Evolutionary conservation across 2,329 filamentous ascomycete species (phyloP), one percentile per base, ranked within the genome.

Genomic region (Pseudovirgaria hyperparasitica): DNA sequence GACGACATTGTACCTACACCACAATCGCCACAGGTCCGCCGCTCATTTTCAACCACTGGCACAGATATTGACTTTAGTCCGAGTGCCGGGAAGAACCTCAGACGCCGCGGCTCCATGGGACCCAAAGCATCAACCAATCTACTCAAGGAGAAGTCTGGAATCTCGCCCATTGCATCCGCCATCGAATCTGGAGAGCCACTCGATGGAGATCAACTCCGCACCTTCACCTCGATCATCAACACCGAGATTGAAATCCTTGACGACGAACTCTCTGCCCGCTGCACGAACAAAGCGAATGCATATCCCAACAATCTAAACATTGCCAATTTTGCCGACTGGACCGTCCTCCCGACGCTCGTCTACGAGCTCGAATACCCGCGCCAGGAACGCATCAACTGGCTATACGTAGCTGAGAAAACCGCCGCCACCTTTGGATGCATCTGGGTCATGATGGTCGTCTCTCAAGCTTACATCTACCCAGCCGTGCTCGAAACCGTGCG

Each of bases 301-400:
- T 86, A 86, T 42, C 80, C 80, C 0, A 59, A 67, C 25, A 86
- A 85, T 42, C 58, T 86, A 19, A 80, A 69, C 0, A 39, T 73
- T 8, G 33, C 43, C 25, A 75, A 80, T 43, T 74, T 79, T 38
- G 70, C 72, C 43, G 76, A 82, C 45, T 87, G 77, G 62, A 74
- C 80, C 26, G 67, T 74, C 22, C 60, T 86, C 7, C 81, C 81
- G 4, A 86, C 80, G 1, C 57, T 85, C 4, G 76, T 85, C 9
- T 87, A 86, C 48, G 81, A 87, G 46, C 65, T 81, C 23, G 74
- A 81, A 41, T 86, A 86, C 42, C 80, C 81, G 2, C 67, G 77
- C n/a, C 65, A 68, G 22, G 69, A 80, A 11, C 60, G 51, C 4
- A 77, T 82, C 37, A 73, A 79, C 50, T 84, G 78, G 78, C 62